phyloP scores from a whole-genome alignment of 257 asterid species.

The Fraxinus quadrangulata region DNA sequence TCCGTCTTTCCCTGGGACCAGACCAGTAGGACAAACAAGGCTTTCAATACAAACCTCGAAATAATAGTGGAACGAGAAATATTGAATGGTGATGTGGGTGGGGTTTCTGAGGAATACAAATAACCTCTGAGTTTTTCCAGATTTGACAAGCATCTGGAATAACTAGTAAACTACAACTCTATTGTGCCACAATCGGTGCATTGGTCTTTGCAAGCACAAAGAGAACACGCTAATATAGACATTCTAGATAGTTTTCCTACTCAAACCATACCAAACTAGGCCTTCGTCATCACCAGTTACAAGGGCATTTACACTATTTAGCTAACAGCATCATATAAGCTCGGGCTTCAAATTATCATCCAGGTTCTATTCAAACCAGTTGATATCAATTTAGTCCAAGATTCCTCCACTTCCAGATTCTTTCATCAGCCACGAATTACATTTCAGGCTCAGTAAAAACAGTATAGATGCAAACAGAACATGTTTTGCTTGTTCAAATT shows the following conservation, averaged over 20 bases:
- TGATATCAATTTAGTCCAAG: slow-evolving; percentile 29
- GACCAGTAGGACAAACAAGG: slow-evolving; percentile 25
- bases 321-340: too few relatives aligned
- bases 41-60: slow-evolving; percentile 35
- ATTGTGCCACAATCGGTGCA: too few relatives aligned
- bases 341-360: neutral
- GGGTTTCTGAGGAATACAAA: too few relatives aligned
- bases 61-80: neutral
- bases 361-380: neutral
- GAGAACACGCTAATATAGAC: slow-evolving; percentile 27
- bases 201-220: slow-evolving; percentile 18
- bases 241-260: slow-evolving; percentile 19
- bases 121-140: too few relatives aligned
- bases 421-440: neutral
- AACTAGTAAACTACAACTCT: too few relatives aligned
- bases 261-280: neutral
- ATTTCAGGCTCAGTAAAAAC: neutral
- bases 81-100: too few relatives aligned
- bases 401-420: slow-evolving; percentile 11
- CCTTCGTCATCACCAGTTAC: too few relatives aligned
- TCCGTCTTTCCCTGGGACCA: neutral
- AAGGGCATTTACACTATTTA: too few relatives aligned
- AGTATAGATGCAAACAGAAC: neutral
- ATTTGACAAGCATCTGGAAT: too few relatives aligned
- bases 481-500: neutral